Base-by-base conservation (phyloP, 2,329 filamentous ascomycete genomes). In the Colletotrichum lindemuthianum region DNA sequence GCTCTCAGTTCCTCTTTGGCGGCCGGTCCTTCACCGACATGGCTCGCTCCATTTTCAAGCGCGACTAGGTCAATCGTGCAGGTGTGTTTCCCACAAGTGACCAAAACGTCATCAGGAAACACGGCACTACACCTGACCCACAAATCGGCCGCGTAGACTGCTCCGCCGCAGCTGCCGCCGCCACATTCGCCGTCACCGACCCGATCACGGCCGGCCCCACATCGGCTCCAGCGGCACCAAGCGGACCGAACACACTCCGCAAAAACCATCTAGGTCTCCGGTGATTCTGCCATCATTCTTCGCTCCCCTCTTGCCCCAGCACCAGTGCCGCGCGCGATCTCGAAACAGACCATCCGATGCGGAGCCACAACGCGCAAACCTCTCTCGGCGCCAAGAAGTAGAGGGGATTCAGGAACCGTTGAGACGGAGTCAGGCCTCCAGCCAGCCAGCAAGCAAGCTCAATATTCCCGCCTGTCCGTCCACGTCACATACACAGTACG, bases 1-100 rank as follows among this genome's bases (percentile, higher is more conserved):
- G 82, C 43, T 79, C 85, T 68, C 82, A 86, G 69, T 84, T 80
- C 63, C 74, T 86, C 12, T 83, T 86, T 65, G 76, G 82, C 39
- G 84, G 84, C 1, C 80, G 79, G 45, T 83, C 79, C 2, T 70
- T 84, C 24, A 72, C 76, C 8, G 80, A 81, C 48, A 71, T 83
- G 39, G 79, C 79, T 67, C 78, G 78, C 49, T 73, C 77, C 13
- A 69, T 83, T 50, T 77, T 79, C 45, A 78, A 75, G 70, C 52
- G 65, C 40, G 52, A 67, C 45, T 64, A 56, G 34, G 24, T 56
- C 37, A 12, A 32, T 41, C 32, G 33, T 36, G 2, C 8, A 8
- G 36, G 32, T 44, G 50, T 56, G 41, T 34, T 51, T 37, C 15
- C 33, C 52, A 6, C 39, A 9, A 50, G 12, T 6, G n/a, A 58